phyloP scores from a whole-genome alignment of 208 protist genomes.

The Sergeia podlipaevii region DNA sequence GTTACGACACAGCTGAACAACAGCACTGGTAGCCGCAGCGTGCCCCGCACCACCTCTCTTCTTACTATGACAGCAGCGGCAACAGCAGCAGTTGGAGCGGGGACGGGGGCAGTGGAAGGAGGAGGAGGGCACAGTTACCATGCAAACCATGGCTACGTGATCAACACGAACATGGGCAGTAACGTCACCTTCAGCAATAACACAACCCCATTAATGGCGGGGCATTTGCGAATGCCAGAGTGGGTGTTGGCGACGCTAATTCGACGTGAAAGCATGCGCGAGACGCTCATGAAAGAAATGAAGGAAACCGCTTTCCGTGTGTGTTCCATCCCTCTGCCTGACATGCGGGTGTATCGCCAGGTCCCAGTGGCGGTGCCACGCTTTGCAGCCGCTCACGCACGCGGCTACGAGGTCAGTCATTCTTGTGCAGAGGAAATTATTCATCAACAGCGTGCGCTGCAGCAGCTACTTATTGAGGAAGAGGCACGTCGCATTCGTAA shows the following conservation, averaged over 20 bases:
- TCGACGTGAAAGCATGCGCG: conserved; percentile 45
- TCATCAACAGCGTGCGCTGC: conserved; percentile 41
- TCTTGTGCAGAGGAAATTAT: conserved; percentile 70
- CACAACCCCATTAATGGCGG: too few species aligned
- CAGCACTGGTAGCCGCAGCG: too few species aligned
- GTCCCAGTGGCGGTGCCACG: conserved; percentile 55
- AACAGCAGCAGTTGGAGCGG: too few species aligned
- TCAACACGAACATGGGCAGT: too few species aligned
- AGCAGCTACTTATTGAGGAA: conserved; percentile 25
- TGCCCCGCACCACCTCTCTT: too few species aligned
- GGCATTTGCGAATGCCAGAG: not conserved
- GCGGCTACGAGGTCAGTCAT: conserved; percentile 38
- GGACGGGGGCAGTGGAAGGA: too few species aligned
- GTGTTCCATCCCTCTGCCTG: conserved; percentile 57
- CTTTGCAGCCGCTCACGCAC: conserved; percentile 48
- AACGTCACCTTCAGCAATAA: too few species aligned
- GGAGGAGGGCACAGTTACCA: too few species aligned
- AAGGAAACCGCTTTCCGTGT: conserved; percentile 42
- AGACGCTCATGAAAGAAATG: conserved; percentile 44
- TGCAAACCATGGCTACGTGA: too few species aligned
- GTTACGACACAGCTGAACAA: too few species aligned
- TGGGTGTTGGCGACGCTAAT: conserved; percentile 7
- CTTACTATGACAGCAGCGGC: too few species aligned
- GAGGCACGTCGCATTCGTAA: not conserved
- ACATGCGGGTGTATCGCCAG: conserved; percentile 61